A percentile compares a stretch with the other conserved stretches of the same genome.
Evolutionary conservation across 2,329 filamentous ascomycete genomes (phyloP).

Genomic region (Xylariaceae sp.): DNA sequence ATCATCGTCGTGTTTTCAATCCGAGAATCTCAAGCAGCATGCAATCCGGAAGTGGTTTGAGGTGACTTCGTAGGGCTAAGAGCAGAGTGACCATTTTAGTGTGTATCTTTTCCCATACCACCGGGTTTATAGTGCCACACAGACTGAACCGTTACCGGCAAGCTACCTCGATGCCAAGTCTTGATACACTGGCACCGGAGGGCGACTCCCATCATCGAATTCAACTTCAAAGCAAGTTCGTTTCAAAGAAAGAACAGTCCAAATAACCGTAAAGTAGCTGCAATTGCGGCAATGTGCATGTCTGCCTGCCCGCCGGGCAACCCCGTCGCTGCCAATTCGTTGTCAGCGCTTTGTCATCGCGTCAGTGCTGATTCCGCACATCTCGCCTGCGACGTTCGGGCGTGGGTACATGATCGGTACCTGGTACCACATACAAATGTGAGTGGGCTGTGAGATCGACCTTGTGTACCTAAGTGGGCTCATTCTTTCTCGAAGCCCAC

Average conservation of each 20-base stretch:
- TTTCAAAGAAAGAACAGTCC: too few relatives aligned
- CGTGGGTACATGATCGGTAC: not conserved
- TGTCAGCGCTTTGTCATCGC: not conserved
- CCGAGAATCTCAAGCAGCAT: too few relatives aligned
- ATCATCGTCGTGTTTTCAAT: too few relatives aligned
- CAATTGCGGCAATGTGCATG: not conserved
- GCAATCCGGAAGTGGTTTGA: not conserved
- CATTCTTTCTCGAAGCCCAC: conserved; percentile 18
- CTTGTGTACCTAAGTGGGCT: not conserved
- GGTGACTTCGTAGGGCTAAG: not conserved
- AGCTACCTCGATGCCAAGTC: too few relatives aligned
- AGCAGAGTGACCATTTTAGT: not conserved
- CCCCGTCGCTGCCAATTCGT: not conserved
- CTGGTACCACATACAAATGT: not conserved
- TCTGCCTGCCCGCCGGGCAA: not conserved
- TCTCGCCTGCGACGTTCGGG: too few relatives aligned
- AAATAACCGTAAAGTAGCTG: too few relatives aligned
- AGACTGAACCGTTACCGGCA: too few relatives aligned
- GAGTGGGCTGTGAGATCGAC: not conserved
- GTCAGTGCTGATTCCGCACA: not conserved
- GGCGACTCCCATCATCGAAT: too few relatives aligned
- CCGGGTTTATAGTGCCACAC: not conserved
- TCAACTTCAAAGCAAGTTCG: too few relatives aligned
- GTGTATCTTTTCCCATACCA: not conserved
- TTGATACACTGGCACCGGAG: too few relatives aligned